A percentile compares a stretch with the other conserved stretches of the same genome.
Conservation (phyloP, 2,329 filamentous ascomycete genomes). For the Fusarium coffeatum region DNA sequence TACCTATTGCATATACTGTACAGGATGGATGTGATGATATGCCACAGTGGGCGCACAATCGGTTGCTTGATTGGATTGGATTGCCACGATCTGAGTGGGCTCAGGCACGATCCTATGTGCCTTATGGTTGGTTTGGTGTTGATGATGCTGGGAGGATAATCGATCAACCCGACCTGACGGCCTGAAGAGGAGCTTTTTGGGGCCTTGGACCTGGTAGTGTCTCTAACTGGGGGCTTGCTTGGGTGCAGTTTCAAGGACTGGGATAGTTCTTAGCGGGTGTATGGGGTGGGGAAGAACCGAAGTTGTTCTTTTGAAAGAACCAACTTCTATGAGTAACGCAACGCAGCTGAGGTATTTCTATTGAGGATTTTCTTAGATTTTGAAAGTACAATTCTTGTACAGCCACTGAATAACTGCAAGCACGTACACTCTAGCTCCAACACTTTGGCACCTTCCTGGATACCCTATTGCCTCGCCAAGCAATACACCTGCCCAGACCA, state of each 20-base stretch:
- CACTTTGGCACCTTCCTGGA: not conserved
- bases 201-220: conserved; percentile 2
- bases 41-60: not conserved
- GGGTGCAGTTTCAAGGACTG: conserved; percentile 24
- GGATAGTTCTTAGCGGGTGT: conserved; percentile 27
- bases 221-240: conserved; percentile 10
- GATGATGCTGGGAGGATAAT: conserved; percentile 36
- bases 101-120: conserved; percentile 13
- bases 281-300: conserved; percentile 9
- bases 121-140: conserved; percentile 33
- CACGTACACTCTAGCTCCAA: not conserved
- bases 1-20: not conserved
- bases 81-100: conserved; percentile 27
- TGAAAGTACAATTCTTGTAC: not conserved
- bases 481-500: conserved; percentile 3
- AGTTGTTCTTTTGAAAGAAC: conserved; percentile 5
- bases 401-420: not conserved
- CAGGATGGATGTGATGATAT: not conserved
- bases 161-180: conserved; percentile 29
- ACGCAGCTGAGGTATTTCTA: not conserved
- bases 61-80: not conserved
- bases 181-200: conserved; percentile 27
- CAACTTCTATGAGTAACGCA: not conserved
- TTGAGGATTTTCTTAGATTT: not conserved
- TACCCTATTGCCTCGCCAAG: not conserved